These are phyloP conservation scores for Puccinia novopanici DNA, from an alignment of 1,284 basidiomycete genomes.

Conservation along the genomic window DNA sequence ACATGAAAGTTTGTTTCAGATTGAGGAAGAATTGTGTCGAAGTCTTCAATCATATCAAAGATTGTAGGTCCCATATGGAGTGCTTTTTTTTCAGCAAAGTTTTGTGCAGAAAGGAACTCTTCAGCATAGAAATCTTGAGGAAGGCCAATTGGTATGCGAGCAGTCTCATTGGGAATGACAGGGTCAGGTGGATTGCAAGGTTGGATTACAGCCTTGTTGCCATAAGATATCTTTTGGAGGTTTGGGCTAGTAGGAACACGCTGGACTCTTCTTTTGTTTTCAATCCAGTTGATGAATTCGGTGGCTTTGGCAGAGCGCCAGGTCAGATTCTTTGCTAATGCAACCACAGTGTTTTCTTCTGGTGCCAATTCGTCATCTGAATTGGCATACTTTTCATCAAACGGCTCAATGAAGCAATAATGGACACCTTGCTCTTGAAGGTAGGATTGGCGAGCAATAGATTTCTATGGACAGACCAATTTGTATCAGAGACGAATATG, in stretches of 20 bases:
- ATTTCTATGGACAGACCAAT: no score
- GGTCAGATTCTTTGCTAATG: no score
- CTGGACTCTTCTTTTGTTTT: not conserved
- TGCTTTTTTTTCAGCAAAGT: constrained; percentile 16
- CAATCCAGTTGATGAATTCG: no score
- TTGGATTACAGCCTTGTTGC: not conserved
- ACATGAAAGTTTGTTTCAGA: not conserved
- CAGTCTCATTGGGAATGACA: not conserved
- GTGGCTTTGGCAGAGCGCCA: no score
- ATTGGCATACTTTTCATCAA: no score
- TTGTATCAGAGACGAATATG: no score
- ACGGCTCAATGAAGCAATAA: no score
- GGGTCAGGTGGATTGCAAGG: constrained; percentile 9
- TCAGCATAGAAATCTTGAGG: constrained; percentile 29
- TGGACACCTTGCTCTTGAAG: no score
- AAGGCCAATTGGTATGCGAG: constrained; percentile 32
- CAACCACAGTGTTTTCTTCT: no score
- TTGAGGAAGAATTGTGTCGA: constrained; percentile 10
- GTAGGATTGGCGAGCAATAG: no score
- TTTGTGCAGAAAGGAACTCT: not conserved
- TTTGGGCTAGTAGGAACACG: not conserved
- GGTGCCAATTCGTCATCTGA: no score
- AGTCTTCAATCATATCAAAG: constrained; percentile 11
- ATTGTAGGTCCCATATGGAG: not conserved
- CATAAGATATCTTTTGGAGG: not conserved